phyloP scores from a whole-genome alignment of 2,329 filamentous ascomycete species.

The Aspergillus awamori region DNA sequence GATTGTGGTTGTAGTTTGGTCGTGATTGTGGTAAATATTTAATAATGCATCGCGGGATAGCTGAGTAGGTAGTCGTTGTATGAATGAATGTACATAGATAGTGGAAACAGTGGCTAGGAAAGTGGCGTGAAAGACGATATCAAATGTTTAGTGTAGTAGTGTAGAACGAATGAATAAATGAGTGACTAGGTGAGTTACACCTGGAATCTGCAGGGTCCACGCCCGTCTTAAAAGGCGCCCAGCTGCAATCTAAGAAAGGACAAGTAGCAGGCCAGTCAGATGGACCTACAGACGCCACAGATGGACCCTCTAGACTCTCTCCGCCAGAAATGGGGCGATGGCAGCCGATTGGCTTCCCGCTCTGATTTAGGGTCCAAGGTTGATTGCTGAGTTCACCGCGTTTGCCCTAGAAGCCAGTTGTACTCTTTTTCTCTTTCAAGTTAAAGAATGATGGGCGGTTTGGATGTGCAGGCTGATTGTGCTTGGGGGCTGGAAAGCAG shows the following conservation, averaged over 20 bases:
- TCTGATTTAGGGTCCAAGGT: too few relatives aligned
- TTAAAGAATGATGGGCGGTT: too few relatives aligned
- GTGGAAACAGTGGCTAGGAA: neutral
- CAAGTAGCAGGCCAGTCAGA: neutral
- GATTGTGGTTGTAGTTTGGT: neutral
- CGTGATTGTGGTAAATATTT: neutral
- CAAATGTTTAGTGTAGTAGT: neutral
- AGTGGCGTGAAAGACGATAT: neutral
- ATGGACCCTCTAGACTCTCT: too few relatives aligned
- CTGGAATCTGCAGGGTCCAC: neutral
- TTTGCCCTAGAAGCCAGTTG: too few relatives aligned
- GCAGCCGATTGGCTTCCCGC: too few relatives aligned
- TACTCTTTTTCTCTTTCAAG: too few relatives aligned
- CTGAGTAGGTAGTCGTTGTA: neutral
- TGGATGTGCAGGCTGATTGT: too few relatives aligned
- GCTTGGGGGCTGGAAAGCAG: too few relatives aligned
- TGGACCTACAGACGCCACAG: too few relatives aligned
- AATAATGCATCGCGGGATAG: neutral
- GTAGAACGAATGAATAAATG: neutral
- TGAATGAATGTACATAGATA: neutral
- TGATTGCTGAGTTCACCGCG: too few relatives aligned
- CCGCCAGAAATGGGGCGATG: too few relatives aligned
- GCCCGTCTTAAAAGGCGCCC: neutral
- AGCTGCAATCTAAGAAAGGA: neutral
- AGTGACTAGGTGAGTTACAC: neutral